phyloP scores from a whole-genome alignment of 2,329 filamentous ascomycete genomes.

The Calonectria leucothoes region DNA sequence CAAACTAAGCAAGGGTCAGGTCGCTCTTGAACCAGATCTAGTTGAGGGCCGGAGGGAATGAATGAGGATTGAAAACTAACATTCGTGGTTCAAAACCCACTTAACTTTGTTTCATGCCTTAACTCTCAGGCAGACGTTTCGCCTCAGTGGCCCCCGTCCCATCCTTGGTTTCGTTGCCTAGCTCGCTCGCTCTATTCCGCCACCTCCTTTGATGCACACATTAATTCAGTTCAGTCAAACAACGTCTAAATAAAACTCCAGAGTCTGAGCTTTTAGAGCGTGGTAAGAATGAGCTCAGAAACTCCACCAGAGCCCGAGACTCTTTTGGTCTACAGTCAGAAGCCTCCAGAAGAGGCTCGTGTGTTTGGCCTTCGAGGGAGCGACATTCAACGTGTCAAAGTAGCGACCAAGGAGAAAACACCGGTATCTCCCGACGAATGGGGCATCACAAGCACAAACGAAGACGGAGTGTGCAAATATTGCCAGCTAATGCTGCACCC shows the following conservation, averaged over 20 bases:
- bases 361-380: background rate
- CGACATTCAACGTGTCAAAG: background rate
- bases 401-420: background rate
- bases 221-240: no score
- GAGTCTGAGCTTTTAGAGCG: no score
- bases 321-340: background rate
- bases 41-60: no score
- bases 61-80: no score
- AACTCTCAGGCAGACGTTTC: no score
- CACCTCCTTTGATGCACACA: no score
- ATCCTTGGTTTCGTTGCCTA: no score
- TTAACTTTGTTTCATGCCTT: no score
- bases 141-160: no score
- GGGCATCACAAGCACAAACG: background rate
- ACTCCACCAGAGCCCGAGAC: background rate
- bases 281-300: background rate
- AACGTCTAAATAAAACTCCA: no score
- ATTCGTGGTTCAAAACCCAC: no score
- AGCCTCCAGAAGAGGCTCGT: background rate
- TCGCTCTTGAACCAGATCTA: background rate
- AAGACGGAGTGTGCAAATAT: constrained; percentile 2
- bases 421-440: background rate
- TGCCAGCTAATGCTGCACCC: constrained; percentile 11
- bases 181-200: no score
- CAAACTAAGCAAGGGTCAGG: constrained; percentile 15